Evolutionary conservation across 2,329 filamentous ascomycete genomes (phyloP), one percentile per base, ranked within the genome.

Genomic region (Periconia digitata): DNA sequence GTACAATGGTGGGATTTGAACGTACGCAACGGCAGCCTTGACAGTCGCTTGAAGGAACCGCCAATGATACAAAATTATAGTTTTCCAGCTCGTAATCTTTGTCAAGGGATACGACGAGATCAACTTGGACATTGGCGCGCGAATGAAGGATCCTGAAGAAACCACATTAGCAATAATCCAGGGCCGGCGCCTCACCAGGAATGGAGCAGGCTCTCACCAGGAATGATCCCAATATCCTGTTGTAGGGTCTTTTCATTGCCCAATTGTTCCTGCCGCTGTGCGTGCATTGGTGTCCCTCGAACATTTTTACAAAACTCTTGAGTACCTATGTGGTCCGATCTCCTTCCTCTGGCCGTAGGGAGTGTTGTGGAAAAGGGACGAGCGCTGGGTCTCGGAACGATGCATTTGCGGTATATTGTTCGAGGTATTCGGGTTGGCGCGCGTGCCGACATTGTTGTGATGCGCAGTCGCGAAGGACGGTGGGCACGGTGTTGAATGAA

Each of bases 321-420:
- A 20, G 39, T 37, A 23, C 23, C 20, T 13, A 27, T 20, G 17
- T 18, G 22, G 17, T 43, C 38, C 10, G 47, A 35, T 21, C 21
- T 43, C 23, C 24, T 34, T 32, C 36, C 15, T 29, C 47, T n/a
- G 2, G 34, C 15, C 18, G 27, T 37, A 23, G 53, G 20, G n/a
- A 56, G 44, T 23, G 62, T 63, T 4, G 57, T 55, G 29, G 64
- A 62, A 49, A 67, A 64, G 18, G 54, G 49, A 36, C 61, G 64
- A 23, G 49, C 34, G 8, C 53, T 32, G 37, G 42, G 46, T 16
- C 52, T 57, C 8, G 55, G 54, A 52, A 60, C 57, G 44, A 64
- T 54, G 38, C 63, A 67, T 60, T 65, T 64, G 36, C 55, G 63
- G 34, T 58, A 55, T 16, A 66, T 49, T 15, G 56, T 58, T 48